Base-by-base conservation (phyloP, 2,329 filamentous ascomycete genomes). In the Sordariomycetes sp. region DNA sequence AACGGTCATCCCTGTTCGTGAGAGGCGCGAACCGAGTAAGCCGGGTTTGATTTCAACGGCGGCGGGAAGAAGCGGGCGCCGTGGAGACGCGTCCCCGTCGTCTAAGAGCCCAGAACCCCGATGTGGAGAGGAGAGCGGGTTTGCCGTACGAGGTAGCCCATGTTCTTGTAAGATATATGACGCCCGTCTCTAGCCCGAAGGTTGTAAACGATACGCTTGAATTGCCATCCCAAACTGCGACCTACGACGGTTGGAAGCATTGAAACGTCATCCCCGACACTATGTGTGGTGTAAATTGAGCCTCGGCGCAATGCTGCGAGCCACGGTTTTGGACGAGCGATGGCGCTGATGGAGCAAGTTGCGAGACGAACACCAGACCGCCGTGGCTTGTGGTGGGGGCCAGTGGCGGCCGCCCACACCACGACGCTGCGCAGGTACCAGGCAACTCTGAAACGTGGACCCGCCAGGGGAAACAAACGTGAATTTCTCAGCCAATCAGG, bases 381-480 rank as follows among this genome's bases (percentile, higher is more conserved):
- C 7, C 6, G 40, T 46, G 40, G 40, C 16, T 46, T n/a, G 6
- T 7, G 2, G 10, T 7, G 16, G 16, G 16, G n/a, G 14, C 40
- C 40, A 46, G n/a, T 46, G 16, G 16, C 40, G 10, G 14, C 14
- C 40, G 40, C 18, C 40, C 14, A n/a, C 16, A 46, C 40, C 40
- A 16, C n/a, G 16, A 2, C 40, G 11, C 40, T 25, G 28, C 24
- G 16, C 28, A 12, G 51, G 50, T 22, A 35, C 55, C n/a, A n/a
- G 25, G 43, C 43, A 20, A 50, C 14, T 34, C 55, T 57, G 55
- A 57, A 57, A 57, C 55, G 48, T 24, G 10, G 55, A 35, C 48
- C 55, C 55, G 53, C 55, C 35, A 25, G 14, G n/a, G 32, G 48
- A 57, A 57, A 57, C 55, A 57, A 22, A 12, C n/a, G 35, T n/a